These are phyloP conservation scores for Marasmius fiardii DNA, from an alignment of 1,284 basidiomycete species.

Conservation along the genomic window DNA sequence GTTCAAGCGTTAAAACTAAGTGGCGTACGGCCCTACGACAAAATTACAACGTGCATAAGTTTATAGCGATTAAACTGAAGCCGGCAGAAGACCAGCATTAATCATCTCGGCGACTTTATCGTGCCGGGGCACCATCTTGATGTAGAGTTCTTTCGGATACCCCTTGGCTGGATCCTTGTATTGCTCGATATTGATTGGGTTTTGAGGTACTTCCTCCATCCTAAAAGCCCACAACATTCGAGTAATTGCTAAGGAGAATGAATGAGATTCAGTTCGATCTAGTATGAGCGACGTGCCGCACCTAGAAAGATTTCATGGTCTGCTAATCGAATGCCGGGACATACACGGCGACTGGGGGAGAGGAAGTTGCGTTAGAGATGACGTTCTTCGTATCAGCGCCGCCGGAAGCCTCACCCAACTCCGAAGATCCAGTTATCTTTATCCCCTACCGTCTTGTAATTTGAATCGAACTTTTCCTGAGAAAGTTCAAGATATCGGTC, in stretches of 20 bases:
- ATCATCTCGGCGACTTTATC: constrained; percentile 1
- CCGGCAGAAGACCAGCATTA: not conserved
- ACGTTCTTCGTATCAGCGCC: not conserved
- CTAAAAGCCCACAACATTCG: constrained; percentile 30
- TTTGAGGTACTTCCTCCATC: constrained; percentile 24
- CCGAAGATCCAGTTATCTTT: constrained; percentile 45
- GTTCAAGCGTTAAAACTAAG: no score
- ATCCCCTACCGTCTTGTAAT: constrained; percentile 30
- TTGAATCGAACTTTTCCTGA: no score
- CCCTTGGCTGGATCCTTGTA: constrained; percentile 32
- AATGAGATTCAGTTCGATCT: not conserved
- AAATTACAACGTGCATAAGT: no score
- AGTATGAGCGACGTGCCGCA: not conserved
- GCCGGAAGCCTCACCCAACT: constrained; percentile 23
- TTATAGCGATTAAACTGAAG: no score
- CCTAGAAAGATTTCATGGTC: constrained; percentile 24
- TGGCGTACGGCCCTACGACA: no score
- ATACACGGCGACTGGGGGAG: constrained; percentile 21
- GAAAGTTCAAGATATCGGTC: constrained; percentile 28
- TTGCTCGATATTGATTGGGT: constrained; percentile 31
- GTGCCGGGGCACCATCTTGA: constrained; percentile 22
- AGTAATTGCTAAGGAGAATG: constrained; percentile 16
- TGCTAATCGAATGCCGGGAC: constrained; percentile 28
- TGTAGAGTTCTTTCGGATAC: constrained; percentile 28
- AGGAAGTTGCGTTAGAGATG: constrained; percentile 4